A percentile compares a stretch with the other conserved stretches of the same genome.
Evolutionary conservation across 2,329 filamentous ascomycete species (phyloP).

Genomic region (Nothopassalora personata): DNA sequence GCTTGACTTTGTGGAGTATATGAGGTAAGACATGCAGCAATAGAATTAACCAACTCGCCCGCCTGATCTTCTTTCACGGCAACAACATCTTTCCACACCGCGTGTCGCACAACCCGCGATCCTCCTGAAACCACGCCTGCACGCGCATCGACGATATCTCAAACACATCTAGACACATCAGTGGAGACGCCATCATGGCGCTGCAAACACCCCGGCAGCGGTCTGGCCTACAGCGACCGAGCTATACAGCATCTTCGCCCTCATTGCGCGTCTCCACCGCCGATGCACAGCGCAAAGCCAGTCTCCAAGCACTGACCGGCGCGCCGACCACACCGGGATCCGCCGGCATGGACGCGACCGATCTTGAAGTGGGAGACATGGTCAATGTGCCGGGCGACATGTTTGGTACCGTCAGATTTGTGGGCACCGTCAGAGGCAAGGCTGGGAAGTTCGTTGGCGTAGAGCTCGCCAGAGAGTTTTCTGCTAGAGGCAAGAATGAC

Average conservation of each 20-base stretch:
- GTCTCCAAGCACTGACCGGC: slow-evolving; percentile 54
- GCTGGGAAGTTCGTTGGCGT: slow-evolving; percentile 89
- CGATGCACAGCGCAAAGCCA: slow-evolving; percentile 62
- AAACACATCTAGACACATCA: not conserved
- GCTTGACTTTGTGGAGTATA: not conserved
- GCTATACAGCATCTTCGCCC: slow-evolving; percentile 40
- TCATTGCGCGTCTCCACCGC: slow-evolving; percentile 33
- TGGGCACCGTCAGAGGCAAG: slow-evolving; percentile 82
- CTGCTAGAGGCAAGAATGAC: slow-evolving; percentile 82
- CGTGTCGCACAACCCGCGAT: not conserved
- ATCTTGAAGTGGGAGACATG: slow-evolving; percentile 69
- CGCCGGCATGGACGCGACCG: slow-evolving; percentile 42
- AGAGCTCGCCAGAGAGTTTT: slow-evolving; percentile 77
- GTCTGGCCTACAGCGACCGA: slow-evolving; percentile 34
- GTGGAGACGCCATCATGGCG: slow-evolving; percentile 29
- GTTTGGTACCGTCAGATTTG: slow-evolving; percentile 81
- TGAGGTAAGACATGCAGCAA: not conserved
- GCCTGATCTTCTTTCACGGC: not conserved
- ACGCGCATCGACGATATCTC: not conserved
- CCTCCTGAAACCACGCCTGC: not conserved
- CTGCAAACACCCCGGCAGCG: slow-evolving; percentile 40
- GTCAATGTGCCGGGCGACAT: slow-evolving; percentile 94
- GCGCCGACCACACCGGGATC: slow-evolving; percentile 34
- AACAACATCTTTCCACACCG: not conserved
- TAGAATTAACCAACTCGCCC: not conserved